Evolutionary conservation across 352 stramenopile species (phyloP), one percentile per base, ranked within the genome.

Genomic region (Pythium aquatile): DNA sequence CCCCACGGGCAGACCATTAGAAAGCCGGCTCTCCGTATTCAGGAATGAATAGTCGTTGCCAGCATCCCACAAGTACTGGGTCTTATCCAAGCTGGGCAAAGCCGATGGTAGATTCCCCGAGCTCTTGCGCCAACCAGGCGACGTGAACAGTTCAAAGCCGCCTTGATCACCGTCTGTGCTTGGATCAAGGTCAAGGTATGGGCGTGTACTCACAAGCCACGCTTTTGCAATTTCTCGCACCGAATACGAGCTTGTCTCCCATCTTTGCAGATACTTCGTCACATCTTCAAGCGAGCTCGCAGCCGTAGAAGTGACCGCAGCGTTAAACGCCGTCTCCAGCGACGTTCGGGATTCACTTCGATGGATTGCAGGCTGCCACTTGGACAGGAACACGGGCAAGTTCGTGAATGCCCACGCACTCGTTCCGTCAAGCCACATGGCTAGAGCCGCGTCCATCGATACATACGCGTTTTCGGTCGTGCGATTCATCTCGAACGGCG

Each of bases 401-500:
- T 75, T 76, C 4, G 79, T 77, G 9, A 90, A 78, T 13, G 53
- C 35, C 70, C 77, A 66, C 0, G 42, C 33, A 35, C 71, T 82
- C 16, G 28, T 42, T 0, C 64, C 59, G 16, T 69, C 37, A 16
- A 71, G 51, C 81, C 78, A 88, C 1, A 79, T 28, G 2, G 55
- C 61, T 11, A 77, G 49, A 2, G 81, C 79, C 1, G 74, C 53
- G 1, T 75, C 74, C 11, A 88, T 65, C 1, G 81, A 75, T 4
- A 90, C 63, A 20, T 39, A 59, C 1, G 65, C 51, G 2, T 46
- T 24, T 11, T 65, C 29, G 11, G 16, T 42, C 4, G 65, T 83
- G 5, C 60, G 26, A 52, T 90, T 90, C 57, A 88, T 65, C 63
- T 90, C 81, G 40, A 90, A 90, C 9, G 66, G 73, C 29, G 60